Evolutionary conservation across 176 grass and related monocot genomes (phyloP).

Genomic region (Miscanthus lutarioriparius): DNA sequence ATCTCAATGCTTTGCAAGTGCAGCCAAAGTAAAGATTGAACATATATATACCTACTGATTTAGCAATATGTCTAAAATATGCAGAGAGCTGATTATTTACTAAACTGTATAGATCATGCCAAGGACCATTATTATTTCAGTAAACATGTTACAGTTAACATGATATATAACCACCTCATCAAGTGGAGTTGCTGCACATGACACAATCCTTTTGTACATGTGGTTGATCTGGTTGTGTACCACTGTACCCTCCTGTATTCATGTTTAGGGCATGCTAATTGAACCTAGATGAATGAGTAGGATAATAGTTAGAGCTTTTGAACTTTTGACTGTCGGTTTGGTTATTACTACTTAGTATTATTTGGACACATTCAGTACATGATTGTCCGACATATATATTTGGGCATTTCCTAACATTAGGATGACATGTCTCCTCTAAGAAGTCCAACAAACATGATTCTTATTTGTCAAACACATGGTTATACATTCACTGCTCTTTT

Average conservation of each 20-base stretch:
- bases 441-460: neutral
- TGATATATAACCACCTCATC: neutral
- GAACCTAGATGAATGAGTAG: neutral
- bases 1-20: neutral
- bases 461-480: neutral
- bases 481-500: no score
- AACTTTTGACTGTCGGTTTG: neutral
- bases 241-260: neutral
- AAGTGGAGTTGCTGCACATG: neutral
- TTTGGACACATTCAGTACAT: neutral
- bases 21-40: neutral
- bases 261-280: no score
- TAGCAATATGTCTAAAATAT: neutral
- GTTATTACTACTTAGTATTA: neutral
- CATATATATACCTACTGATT: no score
- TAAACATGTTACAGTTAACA: neutral
- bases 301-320: neutral
- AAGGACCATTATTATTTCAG: neutral
- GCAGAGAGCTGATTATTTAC: neutral
- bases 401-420: neutral
- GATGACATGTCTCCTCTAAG: constrained; percentile 10
- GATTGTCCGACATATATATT: neutral
- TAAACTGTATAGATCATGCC: neutral
- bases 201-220: neutral
- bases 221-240: neutral